Base-by-base conservation (phyloP, 2,329 filamentous ascomycete species). In the Ceratocystis papillata region DNA sequence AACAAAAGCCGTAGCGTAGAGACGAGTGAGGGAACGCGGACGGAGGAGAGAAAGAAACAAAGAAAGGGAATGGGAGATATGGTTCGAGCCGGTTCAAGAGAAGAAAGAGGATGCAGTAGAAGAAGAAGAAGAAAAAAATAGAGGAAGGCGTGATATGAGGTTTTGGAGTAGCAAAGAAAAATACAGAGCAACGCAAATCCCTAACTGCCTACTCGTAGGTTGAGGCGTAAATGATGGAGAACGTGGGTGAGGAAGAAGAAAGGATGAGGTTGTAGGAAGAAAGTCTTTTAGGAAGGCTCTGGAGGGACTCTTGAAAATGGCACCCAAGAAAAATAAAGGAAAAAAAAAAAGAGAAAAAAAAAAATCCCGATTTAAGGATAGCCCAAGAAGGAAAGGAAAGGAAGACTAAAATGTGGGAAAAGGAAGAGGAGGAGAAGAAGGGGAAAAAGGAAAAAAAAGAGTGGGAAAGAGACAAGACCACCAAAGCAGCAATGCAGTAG, bases 341-440 rank as follows among this genome's bases (percentile, higher is more conserved):
- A 37, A 33, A 33, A 50, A 59, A 62, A 15, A 22, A 62, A 20
- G 10, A 6, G 2, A 53, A 28, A 28, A 53, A 28, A 28, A 22
- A 22, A 62, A 37, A 20, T 8, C n/a, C 17, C 17, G 41, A 62
- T 25, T 41, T 46, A 62, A 45, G 22, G 20, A 44, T 62, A 45
- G 60, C 37, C 37, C 2, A 62, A 62, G 60, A 62, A 22, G 60
- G 60, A 46, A 62, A 62, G 28, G 25, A 62, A 62, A 62, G 46
- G 22, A 65, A 48, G 30, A 65, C 30, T 57, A 46, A 67, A 55
- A 57, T 5, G 53, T 57, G 53, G 25, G 53, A 57, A 30, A n/a
- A 37, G 55, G 17, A 15, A 7, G 20, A 8, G 20, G 30, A n/a
- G 17, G 7, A 37, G 33, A 55, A 55, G 50, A 15, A 55, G 8